phyloP scores from a whole-genome alignment of 1,284 basidiomycete genomes.

The Tilletiopsis washingtonensis region DNA sequence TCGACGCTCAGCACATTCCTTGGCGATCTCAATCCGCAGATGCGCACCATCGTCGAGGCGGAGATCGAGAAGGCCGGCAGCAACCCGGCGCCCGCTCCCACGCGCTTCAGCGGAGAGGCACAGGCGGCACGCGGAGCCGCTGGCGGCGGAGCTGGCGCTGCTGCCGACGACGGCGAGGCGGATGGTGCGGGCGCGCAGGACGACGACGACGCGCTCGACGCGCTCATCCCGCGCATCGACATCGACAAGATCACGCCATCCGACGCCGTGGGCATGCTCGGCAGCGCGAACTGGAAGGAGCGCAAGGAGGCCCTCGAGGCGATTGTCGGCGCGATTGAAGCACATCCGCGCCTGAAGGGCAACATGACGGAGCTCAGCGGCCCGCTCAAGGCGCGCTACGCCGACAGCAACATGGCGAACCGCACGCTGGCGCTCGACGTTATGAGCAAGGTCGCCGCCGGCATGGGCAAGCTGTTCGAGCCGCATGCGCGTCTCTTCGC shows the following conservation, averaged over 20 bases:
- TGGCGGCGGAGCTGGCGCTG: constrained; percentile 50
- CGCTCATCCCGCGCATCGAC: constrained; percentile 89
- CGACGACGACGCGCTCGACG: constrained; percentile 55
- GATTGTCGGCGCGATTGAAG: constrained; percentile 72
- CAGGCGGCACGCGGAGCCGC: constrained; percentile 53
- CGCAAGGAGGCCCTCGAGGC: constrained; percentile 91
- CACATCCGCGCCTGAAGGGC: constrained; percentile 84
- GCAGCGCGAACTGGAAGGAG: constrained; percentile 84
- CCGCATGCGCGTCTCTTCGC: constrained; percentile 72
- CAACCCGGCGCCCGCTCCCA: constrained; percentile 69
- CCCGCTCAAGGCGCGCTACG: constrained; percentile 77
- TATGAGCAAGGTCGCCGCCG: constrained; percentile 75
- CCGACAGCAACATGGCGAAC: constrained; percentile 89
- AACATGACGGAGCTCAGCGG: constrained; percentile 77
- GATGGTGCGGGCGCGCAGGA: constrained; percentile 3
- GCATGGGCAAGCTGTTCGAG: constrained; percentile 93
- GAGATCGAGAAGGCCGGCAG: constrained; percentile 94
- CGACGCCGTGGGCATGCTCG: constrained; percentile 78
- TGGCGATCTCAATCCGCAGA: constrained; percentile 87
- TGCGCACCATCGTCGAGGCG: constrained; percentile 77
- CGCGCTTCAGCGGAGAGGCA: constrained; percentile 22
- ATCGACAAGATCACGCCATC: constrained; percentile 77
- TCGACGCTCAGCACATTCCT: constrained; percentile 81
- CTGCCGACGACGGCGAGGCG: constrained; percentile 19
- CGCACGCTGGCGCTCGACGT: constrained; percentile 84